phyloP scores from a whole-genome alignment of 2,329 filamentous ascomycete genomes.

The Westerdykella ornata region DNA sequence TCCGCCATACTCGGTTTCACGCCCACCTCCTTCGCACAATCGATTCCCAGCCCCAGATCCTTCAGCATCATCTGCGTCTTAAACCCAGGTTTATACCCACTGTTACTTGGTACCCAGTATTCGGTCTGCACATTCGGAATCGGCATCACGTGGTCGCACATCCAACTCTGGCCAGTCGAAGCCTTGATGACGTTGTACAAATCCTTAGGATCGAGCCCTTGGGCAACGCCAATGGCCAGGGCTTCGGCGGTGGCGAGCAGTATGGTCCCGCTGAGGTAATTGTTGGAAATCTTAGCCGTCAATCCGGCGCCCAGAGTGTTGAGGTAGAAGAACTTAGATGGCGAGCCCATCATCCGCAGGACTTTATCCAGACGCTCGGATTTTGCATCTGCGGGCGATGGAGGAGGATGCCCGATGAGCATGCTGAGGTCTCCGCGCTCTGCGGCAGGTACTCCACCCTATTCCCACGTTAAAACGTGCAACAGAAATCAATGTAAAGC shows the following conservation, averaged over 20 bases:
- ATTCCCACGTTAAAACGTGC: background rate
- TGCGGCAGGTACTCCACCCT: slow-evolving; percentile 30
- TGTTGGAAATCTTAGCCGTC: slow-evolving; percentile 31
- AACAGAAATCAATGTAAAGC: background rate
- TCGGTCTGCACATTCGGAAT: slow-evolving; percentile 25
- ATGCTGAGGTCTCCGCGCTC: slow-evolving; percentile 21
- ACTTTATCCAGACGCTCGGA: slow-evolving; percentile 11
- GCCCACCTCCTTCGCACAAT: slow-evolving; percentile 22
- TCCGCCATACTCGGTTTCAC: slow-evolving; percentile 24
- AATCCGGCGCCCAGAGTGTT: slow-evolving; percentile 23
- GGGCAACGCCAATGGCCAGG: slow-evolving; percentile 25
- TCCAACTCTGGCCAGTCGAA: slow-evolving; percentile 30
- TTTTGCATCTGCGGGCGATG: slow-evolving; percentile 4
- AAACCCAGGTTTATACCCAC: slow-evolving; percentile 28
- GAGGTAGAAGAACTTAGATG: slow-evolving; percentile 27
- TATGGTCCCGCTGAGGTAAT: slow-evolving; percentile 28
- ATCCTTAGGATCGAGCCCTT: slow-evolving; percentile 23
- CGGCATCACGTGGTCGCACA: slow-evolving; percentile 31
- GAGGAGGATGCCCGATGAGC: slow-evolving; percentile 22
- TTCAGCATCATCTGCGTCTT: slow-evolving; percentile 35
- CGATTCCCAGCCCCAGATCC: slow-evolving; percentile 26
- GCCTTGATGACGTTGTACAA: slow-evolving; percentile 26
- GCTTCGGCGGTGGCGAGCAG: slow-evolving; percentile 30
- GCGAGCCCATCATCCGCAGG: slow-evolving; percentile 19
- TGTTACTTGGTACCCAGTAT: slow-evolving; percentile 30